A percentile compares a stretch with the other conserved stretches of the same genome.
phyloP scores from a whole-genome alignment of 2,329 filamentous ascomycete genomes.

The Calonectria fujianensis region DNA sequence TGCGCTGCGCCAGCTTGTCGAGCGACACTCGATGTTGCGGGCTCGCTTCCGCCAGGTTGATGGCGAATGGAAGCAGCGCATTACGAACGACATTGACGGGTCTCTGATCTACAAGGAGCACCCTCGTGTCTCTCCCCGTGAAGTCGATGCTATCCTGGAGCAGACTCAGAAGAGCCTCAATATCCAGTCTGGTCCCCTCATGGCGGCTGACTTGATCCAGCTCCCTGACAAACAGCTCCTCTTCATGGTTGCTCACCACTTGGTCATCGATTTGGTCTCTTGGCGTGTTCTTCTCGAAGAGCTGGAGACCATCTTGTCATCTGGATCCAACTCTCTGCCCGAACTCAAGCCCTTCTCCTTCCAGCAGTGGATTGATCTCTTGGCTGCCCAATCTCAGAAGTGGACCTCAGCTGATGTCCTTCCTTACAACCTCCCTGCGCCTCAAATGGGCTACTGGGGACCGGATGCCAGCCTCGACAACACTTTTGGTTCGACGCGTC shows the following conservation, averaged over 20 bases:
- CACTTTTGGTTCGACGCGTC: conserved; percentile 4
- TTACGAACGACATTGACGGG: conserved; percentile 24
- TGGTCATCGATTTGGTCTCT: conserved; percentile 67
- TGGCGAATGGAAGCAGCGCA: conserved; percentile 42
- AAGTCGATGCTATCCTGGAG: conserved; percentile 3
- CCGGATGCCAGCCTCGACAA: background rate
- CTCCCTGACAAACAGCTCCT: conserved; percentile 53
- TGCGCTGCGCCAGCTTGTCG: conserved; percentile 7
- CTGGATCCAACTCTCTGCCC: conserved; percentile 35
- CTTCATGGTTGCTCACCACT: conserved; percentile 61
- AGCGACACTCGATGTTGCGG: conserved; percentile 17
- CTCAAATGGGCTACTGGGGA: conserved; percentile 19
- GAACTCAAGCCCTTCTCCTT: conserved; percentile 60
- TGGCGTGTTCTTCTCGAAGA: conserved; percentile 64
- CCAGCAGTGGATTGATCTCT: conserved; percentile 58
- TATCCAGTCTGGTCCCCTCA: conserved; percentile 25
- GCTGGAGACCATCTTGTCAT: conserved; percentile 58
- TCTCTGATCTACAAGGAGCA: conserved; percentile 24
- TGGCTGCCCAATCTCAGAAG: background rate
- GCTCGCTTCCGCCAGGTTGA: background rate
- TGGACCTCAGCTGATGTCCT: conserved; percentile 2
- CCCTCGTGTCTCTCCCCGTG: background rate
- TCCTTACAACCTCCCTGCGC: background rate
- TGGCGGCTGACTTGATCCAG: conserved; percentile 44
- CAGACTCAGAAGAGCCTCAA: conserved; percentile 46